Percentiles rank a stretch among this genome's conserved stretches.
phyloP scores from a whole-genome alignment of 768 basidiomycete species.

The Suillus tomentosus region DNA sequence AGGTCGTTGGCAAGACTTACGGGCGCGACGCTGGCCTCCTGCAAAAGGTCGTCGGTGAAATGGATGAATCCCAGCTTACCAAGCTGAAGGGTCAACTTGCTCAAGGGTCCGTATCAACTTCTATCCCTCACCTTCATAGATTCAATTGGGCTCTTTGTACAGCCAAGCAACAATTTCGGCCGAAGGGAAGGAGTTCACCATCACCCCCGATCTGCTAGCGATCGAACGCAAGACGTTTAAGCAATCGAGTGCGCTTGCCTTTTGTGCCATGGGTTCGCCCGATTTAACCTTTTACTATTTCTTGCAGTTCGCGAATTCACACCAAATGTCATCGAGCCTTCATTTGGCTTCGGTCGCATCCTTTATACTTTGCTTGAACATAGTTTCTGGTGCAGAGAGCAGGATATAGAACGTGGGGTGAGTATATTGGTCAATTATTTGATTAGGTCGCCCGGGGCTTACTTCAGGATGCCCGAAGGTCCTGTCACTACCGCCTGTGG shows the following conservation, averaged over 20 bases:
- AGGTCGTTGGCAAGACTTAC: slow-evolving; percentile 85
- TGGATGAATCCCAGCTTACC: slow-evolving; percentile 67
- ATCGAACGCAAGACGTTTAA: slow-evolving; percentile 87
- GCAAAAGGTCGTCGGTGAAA: slow-evolving; percentile 60
- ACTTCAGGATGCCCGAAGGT: slow-evolving; percentile 50
- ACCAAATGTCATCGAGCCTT: slow-evolving; percentile 98
- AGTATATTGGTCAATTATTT: slow-evolving; percentile 32
- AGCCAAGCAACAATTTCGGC: slow-evolving; percentile 59
- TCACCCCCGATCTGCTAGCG: slow-evolving; percentile 73
- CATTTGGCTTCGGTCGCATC: slow-evolving; percentile 96
- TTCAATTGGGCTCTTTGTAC: slow-evolving; percentile 13
- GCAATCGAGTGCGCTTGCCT: slow-evolving; percentile 64
- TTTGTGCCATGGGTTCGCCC: slow-evolving; percentile 14
- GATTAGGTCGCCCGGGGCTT: neutral
- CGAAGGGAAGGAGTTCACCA: slow-evolving; percentile 66
- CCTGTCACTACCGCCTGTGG: slow-evolving; percentile 83
- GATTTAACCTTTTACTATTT: slow-evolving; percentile 21
- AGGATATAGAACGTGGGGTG: slow-evolving; percentile 88
- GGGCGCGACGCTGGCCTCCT: slow-evolving; percentile 77
- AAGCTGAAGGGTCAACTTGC: slow-evolving; percentile 71
- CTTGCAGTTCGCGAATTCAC: slow-evolving; percentile 86
- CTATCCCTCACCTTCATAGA: neutral
- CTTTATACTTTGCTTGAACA: slow-evolving; percentile 94
- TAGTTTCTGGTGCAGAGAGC: slow-evolving; percentile 92
- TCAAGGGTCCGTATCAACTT: slow-evolving; percentile 53